Evolutionary conservation across 148 eudicot genomes (phyloP), one percentile per base, ranked within the genome.

Genomic region (Mesembryanthemum crystallinum): DNA sequence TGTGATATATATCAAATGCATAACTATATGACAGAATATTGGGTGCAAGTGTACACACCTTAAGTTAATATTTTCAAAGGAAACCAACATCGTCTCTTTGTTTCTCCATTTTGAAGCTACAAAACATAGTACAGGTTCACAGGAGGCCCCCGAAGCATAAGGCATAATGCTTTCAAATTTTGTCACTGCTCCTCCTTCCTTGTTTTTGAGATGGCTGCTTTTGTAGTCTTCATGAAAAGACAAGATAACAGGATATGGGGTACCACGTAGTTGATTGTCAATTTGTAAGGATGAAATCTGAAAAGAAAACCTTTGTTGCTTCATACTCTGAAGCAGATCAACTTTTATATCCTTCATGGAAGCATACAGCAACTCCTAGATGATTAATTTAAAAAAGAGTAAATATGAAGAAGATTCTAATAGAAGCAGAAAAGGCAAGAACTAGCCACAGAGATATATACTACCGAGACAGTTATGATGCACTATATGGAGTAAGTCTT

Each of bases 51-150:
- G 65, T 67, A 74, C 78, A 75, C 37, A 92, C 99, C 94, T 95
- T 80, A 95, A 78, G 81, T 76, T 87, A 55, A 95, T 86, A 75
- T 83, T 71, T 77, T 92, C 92, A 78, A 89, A 89, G 62, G 99
- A 95, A 80, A 88, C 85, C 83, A 92, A 77, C 23, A 85, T 82
- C 73, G 61, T 76, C 80, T 95, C 90, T 78, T 85, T 82, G 35
- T 86, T 88, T 80, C 92, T 90, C 99, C 99, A 95, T 82, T 91
- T 95, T 71, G 96, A 87, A 66, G 85, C 92, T 67, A 84, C 76
- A 42, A 95, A 80, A 75, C 77, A 83, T 63, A 95, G 54, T 64
- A 85, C 92, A 62, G 96, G 92, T 51, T 89, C 94, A 68, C 75
- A 75, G 30, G 78, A 79, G 73, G 79, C 78, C 60, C 84, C 89